Conservation (phyloP, 2,329 filamentous ascomycete genomes). For the Tolypocladium paradoxum region DNA sequence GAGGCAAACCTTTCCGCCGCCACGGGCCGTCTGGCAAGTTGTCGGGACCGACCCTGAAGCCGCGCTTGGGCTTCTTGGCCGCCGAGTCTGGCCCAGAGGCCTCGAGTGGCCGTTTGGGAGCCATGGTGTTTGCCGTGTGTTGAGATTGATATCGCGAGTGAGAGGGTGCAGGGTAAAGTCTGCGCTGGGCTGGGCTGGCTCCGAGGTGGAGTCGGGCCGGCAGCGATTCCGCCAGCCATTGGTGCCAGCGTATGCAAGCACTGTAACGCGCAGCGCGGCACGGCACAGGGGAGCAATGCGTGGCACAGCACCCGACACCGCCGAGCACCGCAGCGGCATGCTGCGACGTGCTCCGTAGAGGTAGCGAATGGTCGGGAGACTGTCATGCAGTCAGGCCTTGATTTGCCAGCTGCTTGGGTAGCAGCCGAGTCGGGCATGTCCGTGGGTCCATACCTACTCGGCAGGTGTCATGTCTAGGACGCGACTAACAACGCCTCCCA, state of each 20-base stretch:
- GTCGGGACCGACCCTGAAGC: slow-evolving; percentile 77
- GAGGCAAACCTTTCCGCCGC: slow-evolving; percentile 55
- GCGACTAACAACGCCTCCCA: neutral
- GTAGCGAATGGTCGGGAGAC: rapidly evolving
- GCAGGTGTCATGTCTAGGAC: neutral
- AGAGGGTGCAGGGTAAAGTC: neutral
- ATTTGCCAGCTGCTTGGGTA: neutral
- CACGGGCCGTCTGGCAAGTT: slow-evolving; percentile 87
- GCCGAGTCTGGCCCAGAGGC: slow-evolving; percentile 20
- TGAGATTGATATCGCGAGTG: neutral
- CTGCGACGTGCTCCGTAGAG: neutral
- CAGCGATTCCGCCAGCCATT: neutral
- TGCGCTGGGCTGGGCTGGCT: neutral
- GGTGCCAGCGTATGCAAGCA: neutral
- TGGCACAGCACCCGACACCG: too few relatives aligned
- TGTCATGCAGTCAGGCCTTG: neutral
- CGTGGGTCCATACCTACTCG: too few relatives aligned
- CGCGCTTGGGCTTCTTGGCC: slow-evolving; percentile 49
- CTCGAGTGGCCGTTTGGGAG: slow-evolving; percentile 19
- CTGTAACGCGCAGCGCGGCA: neutral
- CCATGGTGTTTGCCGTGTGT: slow-evolving; percentile 13
- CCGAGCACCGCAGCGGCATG: too few relatives aligned
- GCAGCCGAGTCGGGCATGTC: neutral
- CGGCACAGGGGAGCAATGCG: neutral
- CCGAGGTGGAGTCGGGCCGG: neutral